These are phyloP conservation scores for Stentor roeselii DNA, from an alignment of 73 alveolate species.

Conservation along the genomic window DNA sequence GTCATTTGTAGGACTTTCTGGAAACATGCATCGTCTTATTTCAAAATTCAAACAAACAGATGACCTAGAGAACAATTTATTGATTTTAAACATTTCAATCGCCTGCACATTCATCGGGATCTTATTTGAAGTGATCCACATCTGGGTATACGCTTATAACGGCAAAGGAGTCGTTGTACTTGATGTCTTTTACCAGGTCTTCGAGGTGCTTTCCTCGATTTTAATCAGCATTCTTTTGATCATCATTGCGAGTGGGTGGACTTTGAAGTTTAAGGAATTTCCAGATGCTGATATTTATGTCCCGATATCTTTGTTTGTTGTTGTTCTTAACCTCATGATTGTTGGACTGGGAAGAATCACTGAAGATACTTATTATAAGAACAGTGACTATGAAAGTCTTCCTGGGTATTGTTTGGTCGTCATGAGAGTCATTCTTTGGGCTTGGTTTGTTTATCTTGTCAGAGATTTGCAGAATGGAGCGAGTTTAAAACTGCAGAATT, in stretches of 20 bases:
- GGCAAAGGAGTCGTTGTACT: slow-evolving; percentile 32
- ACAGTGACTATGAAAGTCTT: slow-evolving; percentile 37
- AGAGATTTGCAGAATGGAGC: neutral
- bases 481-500: neutral
- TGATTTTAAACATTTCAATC: slow-evolving; percentile 27
- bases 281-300: slow-evolving; percentile 33
- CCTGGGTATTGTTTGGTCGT: neutral
- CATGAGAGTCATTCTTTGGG: neutral
- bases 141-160: slow-evolving; percentile 27
- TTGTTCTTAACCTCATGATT: slow-evolving; percentile 31
- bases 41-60: slow-evolving; percentile 31
- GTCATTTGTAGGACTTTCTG: slow-evolving; percentile 22
- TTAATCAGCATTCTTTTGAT: slow-evolving; percentile 6
- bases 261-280: slow-evolving; percentile 31
- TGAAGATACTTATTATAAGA: slow-evolving; percentile 36
- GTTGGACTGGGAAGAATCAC: slow-evolving; percentile 46
- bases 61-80: slow-evolving; percentile 28
- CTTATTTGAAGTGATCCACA: slow-evolving; percentile 27
- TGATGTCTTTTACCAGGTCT: slow-evolving; percentile 18
- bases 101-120: slow-evolving; percentile 10
- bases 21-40: slow-evolving; percentile 11
- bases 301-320: slow-evolving; percentile 30
- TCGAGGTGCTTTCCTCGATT: slow-evolving; percentile 28
- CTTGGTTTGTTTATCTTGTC: neutral
- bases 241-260: slow-evolving; percentile 43